A percentile compares a stretch with the other conserved stretches of the same genome.
Evolutionary conservation across 176 grass and related monocot genomes (phyloP).

Genomic region (Eragrostis nindensis): DNA sequence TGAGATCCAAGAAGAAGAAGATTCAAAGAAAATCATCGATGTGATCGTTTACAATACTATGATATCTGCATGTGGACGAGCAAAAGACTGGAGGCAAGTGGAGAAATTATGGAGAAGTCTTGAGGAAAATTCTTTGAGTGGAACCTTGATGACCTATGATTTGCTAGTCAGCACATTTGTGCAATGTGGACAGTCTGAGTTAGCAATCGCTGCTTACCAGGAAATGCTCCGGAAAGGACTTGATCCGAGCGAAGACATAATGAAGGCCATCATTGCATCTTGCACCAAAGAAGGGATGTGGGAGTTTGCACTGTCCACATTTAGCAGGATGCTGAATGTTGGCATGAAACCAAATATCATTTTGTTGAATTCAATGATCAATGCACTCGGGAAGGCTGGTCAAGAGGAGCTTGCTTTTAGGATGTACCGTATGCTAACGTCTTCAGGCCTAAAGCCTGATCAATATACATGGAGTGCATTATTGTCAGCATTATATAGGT

Average conservation of each 20-base stretch:
- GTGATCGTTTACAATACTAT: conserved; percentile 88
- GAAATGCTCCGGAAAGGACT: conserved; percentile 68
- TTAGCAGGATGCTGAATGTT: conserved; percentile 72
- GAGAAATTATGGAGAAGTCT: conserved; percentile 81
- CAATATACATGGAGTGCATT: conserved; percentile 88
- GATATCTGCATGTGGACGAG: conserved; percentile 78
- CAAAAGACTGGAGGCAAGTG: conserved; percentile 72
- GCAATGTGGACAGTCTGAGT: conserved; percentile 76
- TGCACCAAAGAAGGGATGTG: conserved; percentile 91
- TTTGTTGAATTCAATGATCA: conserved; percentile 84
- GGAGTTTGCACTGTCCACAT: conserved; percentile 59
- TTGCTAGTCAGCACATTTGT: conserved; percentile 88
- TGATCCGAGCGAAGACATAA: conserved; percentile 73
- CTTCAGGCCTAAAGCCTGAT: conserved; percentile 71
- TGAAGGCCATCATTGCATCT: conserved; percentile 82
- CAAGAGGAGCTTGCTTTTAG: conserved; percentile 81
- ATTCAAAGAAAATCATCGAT: conserved; percentile 60
- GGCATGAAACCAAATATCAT: conserved; percentile 87
- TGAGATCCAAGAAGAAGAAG: conserved; percentile 47
- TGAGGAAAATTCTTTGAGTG: conserved; percentile 51
- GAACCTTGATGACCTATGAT: conserved; percentile 77
- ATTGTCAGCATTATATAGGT: conserved; percentile 72
- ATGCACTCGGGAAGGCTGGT: conserved; percentile 79
- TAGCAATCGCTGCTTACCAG: conserved; percentile 75
- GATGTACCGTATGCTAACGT: conserved; percentile 70